Evolutionary conservation across 805 yeast genomes (phyloP), one percentile per base, ranked within the genome.

Genomic region (Kodamaea fukazawae): DNA sequence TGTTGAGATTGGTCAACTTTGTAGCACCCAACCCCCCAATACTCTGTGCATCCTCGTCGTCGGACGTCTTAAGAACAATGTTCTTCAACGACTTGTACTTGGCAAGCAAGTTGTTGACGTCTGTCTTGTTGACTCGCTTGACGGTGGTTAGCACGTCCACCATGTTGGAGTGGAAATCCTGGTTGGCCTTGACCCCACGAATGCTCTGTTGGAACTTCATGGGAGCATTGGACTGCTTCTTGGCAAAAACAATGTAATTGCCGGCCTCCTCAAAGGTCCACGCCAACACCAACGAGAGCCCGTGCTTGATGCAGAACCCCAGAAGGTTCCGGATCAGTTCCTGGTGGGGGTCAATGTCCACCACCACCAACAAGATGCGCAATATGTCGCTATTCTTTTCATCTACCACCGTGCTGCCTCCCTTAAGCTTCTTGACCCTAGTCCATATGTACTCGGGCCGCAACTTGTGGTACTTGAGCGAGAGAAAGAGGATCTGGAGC

Each of bases 401-500:
- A 60, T 67, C 58, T 27, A 45, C 49, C 9, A 46, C 33, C 8
- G 46, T 38, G 4, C 54, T 34, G 1, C 65, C 49, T 3, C 72
- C 71, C 29, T 63, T 62, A 26, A 67, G 47, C 38, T 82, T 69
- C 40, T 66, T 68, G 20, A 67, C 49, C 43, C 83, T 67, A 45
- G 76, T 76, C 60, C 76, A 74, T 3, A 86, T 71, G 50, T 86
- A 85, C 49, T 84, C 91, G 0, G 90, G 88, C 47, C 81, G 83
- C 29, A 86, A 62, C 56, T 83, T 84, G 54, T 83, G 88, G 55
- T 85, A 86, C 37, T 82, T 81, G 34, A 86, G 57, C 1, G 87
- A 78, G 3, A 86, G 65, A 47, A 84, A 83, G 0, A 86, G 50
- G 1, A 83, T 73, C 41, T 75, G 74, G 55, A 78, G 58, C 57